A percentile compares a stretch with the other conserved stretches of the same genome.
These are phyloP conservation scores for Kockiozyma suomiensis DNA, from an alignment of 805 yeast genomes.

Conservation along the genomic window DNA sequence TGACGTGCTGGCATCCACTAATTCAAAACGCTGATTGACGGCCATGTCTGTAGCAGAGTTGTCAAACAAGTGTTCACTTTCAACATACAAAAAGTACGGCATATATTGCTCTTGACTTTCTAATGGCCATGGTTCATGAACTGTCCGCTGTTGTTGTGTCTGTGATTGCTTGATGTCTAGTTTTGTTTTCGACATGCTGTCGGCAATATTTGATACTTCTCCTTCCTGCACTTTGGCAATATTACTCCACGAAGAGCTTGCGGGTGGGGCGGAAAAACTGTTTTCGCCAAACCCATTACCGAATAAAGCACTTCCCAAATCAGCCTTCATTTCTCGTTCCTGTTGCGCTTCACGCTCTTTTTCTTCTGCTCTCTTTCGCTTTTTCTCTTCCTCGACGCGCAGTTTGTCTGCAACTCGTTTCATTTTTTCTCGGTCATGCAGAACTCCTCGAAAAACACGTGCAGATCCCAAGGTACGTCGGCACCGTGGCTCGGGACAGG, in stretches of 20 bases:
- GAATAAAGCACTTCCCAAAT: slow-evolving; percentile 46
- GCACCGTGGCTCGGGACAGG: slow-evolving; percentile 67
- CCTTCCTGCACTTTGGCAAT: background rate
- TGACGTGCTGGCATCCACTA: slow-evolving; percentile 14
- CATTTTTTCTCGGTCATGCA: slow-evolving; percentile 58
- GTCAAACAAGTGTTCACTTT: slow-evolving; percentile 31
- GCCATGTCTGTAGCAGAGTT: slow-evolving; percentile 4
- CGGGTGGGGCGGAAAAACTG: slow-evolving; percentile 9
- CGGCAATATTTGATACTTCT: slow-evolving; percentile 9
- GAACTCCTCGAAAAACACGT: slow-evolving; percentile 75
- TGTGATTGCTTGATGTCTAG: background rate
- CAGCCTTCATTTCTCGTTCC: slow-evolving; percentile 30
- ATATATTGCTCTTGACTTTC: slow-evolving; percentile 17
- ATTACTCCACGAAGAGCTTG: background rate
- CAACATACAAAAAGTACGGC: slow-evolving; percentile 34
- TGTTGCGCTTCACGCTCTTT: slow-evolving; percentile 46
- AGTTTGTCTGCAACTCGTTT: slow-evolving; percentile 14
- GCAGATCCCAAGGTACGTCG: slow-evolving; percentile 69
- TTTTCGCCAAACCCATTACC: slow-evolving; percentile 40
- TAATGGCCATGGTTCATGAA: slow-evolving; percentile 22
- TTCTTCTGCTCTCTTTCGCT: slow-evolving; percentile 48
- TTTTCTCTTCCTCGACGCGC: slow-evolving; percentile 47
- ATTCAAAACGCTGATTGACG: slow-evolving; percentile 16
- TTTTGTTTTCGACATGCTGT: background rate
- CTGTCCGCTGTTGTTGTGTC: background rate